Evolutionary conservation across 805 yeast species (phyloP), one percentile per base, ranked within the genome.

Genomic region (Zygotorulaspora sp.): DNA sequence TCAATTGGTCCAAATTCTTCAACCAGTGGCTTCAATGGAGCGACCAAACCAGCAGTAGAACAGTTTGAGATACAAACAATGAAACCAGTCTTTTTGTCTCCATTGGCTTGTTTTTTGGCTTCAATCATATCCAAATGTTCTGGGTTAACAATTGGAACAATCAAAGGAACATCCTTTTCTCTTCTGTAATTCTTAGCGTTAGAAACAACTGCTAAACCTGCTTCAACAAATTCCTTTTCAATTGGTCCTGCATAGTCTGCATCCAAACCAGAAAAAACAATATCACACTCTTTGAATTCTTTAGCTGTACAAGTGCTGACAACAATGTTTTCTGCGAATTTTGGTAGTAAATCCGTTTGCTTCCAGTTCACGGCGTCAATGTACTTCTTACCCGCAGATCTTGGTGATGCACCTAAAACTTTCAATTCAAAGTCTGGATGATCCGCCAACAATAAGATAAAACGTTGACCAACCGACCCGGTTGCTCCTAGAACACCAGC

Each of bases 401-500:
- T 78, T 13, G 86, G 56, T 14, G 96, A 86, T 3, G 98, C 98
- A 51, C 98, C 98, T 38, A 92, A 69, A 6, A 78, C 92, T 40
- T 75, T 72, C 30, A 92, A 66, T 62, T 87, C 87, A 55, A 92
- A 88, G 44, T 86, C 86, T 17, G 97, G 97, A 61, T 92, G 97
- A 45, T 83, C 68, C 2, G 88, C 75, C 47, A 92, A 71, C 33
- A 92, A 70, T 32, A 90, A 70, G 44, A 92, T 89, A 61, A 92
- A 92, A 52, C 97, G 76, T 66, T 92, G 98, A 40, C 98, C 98
- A 25, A 92, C 98, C 29, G 95, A 80, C 36, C 98, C 98, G 9
- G 98, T 90, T 49, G 97, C 97, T 35, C 98, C 98, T 45, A 90
- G 72, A 52, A 92, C 97, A 70, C 98, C 98, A 50, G 74, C 75